Evolutionary conservation across 2,329 filamentous ascomycete genomes (phyloP).

Genomic region (Rosellinia necatrix): DNA sequence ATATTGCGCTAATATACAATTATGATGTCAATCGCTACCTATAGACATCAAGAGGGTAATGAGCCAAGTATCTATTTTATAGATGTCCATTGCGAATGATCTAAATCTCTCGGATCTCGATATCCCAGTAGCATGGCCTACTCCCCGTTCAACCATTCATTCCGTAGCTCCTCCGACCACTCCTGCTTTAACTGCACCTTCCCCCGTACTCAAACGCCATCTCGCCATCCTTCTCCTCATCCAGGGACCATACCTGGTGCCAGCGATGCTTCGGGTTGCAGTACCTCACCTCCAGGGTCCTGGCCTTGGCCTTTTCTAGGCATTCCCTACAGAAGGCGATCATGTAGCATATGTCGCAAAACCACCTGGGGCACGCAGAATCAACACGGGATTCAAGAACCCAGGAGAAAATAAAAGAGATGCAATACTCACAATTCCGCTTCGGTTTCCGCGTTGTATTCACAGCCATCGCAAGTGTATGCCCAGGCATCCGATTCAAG

Average conservation of each 20-base stretch:
- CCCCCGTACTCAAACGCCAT: constrained; percentile 3
- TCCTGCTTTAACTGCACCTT: constrained; percentile 9
- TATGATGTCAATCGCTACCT: too few species aligned
- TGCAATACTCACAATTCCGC: constrained; percentile 1
- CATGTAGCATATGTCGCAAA: constrained; percentile 7
- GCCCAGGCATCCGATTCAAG: constrained; percentile 2
- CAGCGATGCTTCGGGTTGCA: constrained; percentile 10
- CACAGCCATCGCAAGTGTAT: constrained; percentile 3
- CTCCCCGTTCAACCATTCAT: constrained; percentile 8
- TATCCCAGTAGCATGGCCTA: not conserved
- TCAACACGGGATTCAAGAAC: not conserved
- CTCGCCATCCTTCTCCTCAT: not conserved
- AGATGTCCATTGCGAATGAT: too few species aligned
- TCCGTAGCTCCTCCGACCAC: constrained; percentile 8
- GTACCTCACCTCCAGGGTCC: constrained; percentile 2
- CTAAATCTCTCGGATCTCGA: too few species aligned
- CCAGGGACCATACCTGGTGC: constrained; percentile 10
- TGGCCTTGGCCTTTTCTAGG: constrained; percentile 5
- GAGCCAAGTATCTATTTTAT: too few species aligned
- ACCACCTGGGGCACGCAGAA: not conserved
- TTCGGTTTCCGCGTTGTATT: constrained; percentile 4
- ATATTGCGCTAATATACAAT: too few species aligned
- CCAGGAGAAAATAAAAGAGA: not conserved
- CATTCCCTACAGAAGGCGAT: constrained; percentile 9
- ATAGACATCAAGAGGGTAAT: too few species aligned